phyloP scores from a whole-genome alignment of 176 grass and related monocot species.

The Leersia perrieri region DNA sequence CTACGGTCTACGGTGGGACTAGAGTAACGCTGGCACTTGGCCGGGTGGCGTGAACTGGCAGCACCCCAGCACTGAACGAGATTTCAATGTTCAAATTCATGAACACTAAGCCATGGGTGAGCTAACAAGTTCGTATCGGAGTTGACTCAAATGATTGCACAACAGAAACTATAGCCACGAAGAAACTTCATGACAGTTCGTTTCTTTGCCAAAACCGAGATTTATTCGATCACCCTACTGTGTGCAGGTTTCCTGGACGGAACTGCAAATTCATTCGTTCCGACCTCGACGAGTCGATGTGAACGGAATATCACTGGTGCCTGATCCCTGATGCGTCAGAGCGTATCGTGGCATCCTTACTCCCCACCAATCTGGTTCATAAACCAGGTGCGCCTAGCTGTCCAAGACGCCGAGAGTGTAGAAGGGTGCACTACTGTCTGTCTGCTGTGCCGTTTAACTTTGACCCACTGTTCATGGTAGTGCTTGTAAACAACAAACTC shows the following conservation, averaged over 20 bases:
- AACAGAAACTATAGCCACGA: not conserved
- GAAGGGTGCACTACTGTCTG: not conserved
- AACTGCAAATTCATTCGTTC: not conserved
- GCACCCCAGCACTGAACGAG: not conserved
- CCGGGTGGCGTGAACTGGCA: constrained; percentile 7
- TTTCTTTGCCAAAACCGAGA: not conserved
- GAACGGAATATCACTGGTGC: constrained; percentile 26
- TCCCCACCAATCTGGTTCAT: not conserved
- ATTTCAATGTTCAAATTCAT: not conserved
- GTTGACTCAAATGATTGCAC: constrained; percentile 18
- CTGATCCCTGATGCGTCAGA: not conserved
- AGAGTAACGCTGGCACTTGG: not conserved
- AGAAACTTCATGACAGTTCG: not conserved
- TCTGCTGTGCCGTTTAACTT: not conserved
- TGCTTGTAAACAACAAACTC: not conserved
- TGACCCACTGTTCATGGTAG: not conserved
- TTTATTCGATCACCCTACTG: not conserved
- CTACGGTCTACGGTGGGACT: no score
- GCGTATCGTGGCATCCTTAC: not conserved
- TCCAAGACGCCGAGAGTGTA: not conserved
- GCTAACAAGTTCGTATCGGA: not conserved
- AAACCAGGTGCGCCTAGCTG: constrained; percentile 27
- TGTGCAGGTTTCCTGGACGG: not conserved
- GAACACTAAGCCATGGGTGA: not conserved
- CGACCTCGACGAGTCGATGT: constrained; percentile 6